phyloP scores from a whole-genome alignment of 1,284 basidiomycete species.

The Melampsora allii-populina region DNA sequence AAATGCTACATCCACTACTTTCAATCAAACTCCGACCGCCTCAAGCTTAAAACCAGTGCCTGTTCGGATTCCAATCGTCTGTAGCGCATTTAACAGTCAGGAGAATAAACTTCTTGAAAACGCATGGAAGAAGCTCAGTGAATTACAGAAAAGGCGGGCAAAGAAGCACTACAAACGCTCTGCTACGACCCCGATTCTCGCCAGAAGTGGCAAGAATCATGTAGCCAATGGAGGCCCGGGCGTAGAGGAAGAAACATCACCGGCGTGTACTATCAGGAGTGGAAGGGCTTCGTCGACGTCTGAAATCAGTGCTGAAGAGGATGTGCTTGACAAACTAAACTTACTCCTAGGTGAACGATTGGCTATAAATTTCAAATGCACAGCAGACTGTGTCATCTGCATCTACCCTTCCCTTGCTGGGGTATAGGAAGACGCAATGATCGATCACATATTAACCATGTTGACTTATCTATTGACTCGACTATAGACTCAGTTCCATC shows the following conservation, averaged over 20 bases:
- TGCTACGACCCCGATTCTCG: background rate
- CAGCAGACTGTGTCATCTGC: too few relatives aligned
- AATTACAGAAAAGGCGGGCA: conserved; percentile 8
- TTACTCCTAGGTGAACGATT: too few relatives aligned
- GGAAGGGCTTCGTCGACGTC: background rate
- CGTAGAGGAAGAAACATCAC: background rate
- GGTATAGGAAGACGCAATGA: too few relatives aligned
- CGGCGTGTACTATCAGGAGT: background rate
- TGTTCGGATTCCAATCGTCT: conserved; percentile 14
- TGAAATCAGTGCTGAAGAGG: too few relatives aligned
- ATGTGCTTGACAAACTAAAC: too few relatives aligned
- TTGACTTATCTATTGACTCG: too few relatives aligned
- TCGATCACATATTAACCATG: too few relatives aligned
- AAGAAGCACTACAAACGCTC: background rate
- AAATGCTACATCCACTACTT: background rate
- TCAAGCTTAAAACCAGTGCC: background rate
- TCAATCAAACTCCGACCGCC: background rate
- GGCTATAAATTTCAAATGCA: too few relatives aligned
- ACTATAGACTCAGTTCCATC: background rate
- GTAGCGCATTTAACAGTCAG: conserved; percentile 23
- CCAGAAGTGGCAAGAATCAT: background rate
- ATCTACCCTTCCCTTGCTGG: too few relatives aligned
- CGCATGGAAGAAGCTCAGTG: background rate
- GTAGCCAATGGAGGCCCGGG: background rate
- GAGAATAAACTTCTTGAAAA: conserved; percentile 13